Percentiles rank a stretch among this genome's conserved stretches.
Evolutionary conservation across 495 filamentous ascomycete genomes (phyloP).

Genomic region (Lasiosphaeria ovina): DNA sequence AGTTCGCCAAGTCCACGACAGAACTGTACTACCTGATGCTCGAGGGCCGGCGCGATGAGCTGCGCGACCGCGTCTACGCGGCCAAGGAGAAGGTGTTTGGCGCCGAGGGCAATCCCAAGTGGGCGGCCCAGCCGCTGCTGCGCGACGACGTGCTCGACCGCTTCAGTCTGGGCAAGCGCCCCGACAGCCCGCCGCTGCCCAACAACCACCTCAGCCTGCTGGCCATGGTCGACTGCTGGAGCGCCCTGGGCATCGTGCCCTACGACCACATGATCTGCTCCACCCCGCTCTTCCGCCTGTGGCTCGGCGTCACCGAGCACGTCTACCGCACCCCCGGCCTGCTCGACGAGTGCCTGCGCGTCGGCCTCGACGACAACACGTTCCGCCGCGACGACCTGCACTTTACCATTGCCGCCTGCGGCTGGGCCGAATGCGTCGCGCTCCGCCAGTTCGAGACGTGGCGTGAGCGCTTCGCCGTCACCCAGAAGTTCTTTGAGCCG

Average conservation of each 20-base stretch:
- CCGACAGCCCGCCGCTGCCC: constrained; percentile 59
- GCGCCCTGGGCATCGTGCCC: constrained; percentile 83
- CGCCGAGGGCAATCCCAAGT: constrained; percentile 41
- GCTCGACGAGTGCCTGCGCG: constrained; percentile 80
- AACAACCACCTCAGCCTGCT: constrained; percentile 93
- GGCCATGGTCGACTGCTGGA: constrained; percentile 99
- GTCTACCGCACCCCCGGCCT: constrained; percentile 82
- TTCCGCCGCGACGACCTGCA: constrained; percentile 92
- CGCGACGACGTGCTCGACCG: constrained; percentile 81
- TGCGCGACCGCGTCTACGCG: constrained; percentile 72
- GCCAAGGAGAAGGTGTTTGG: constrained; percentile 82
- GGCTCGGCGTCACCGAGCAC: constrained; percentile 96
- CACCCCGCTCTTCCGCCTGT: constrained; percentile 95
- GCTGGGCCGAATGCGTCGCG: constrained; percentile 90
- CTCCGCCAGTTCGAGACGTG: constrained; percentile 91
- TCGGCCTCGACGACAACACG: constrained; percentile 80
- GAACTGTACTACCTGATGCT: constrained; percentile 97
- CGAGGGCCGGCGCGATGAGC: constrained; percentile 72
- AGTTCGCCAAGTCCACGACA: constrained; percentile 90
- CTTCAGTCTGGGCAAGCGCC: constrained; percentile 67
- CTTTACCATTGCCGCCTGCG: constrained; percentile 93
- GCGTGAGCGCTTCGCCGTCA: constrained; percentile 80
- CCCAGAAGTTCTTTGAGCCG: constrained; percentile 86
- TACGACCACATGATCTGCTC: constrained; percentile 99
- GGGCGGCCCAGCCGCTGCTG: constrained; percentile 65